These are phyloP conservation scores for Yarrowia porcina DNA, from an alignment of 805 yeast species.

Conservation along the genomic window DNA sequence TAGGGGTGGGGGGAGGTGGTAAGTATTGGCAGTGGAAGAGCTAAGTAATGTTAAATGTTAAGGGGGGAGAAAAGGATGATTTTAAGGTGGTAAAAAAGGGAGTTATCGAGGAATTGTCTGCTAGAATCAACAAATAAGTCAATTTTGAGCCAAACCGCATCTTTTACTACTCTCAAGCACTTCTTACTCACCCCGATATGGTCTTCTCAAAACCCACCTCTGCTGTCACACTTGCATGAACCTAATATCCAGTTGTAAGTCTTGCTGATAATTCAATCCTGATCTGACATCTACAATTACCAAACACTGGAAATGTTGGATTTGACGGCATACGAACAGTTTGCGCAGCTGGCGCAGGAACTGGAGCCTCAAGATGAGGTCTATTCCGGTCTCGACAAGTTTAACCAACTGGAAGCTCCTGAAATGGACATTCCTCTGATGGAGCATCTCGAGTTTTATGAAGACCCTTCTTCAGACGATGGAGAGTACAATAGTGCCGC, in stretches of 20 bases:
- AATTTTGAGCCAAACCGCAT: no score
- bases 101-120: no score
- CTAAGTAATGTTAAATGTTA: no score
- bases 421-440: constrained; percentile 21
- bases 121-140: no score
- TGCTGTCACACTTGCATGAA: constrained; percentile 23
- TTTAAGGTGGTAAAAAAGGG: no score
- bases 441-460: constrained; percentile 17
- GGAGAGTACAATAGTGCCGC: constrained; percentile 17
- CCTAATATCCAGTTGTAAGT: neutral
- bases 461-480: neutral
- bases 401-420: constrained; percentile 3
- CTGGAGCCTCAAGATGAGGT: constrained; percentile 17
- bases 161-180: no score
- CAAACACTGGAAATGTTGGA: constrained; percentile 10
- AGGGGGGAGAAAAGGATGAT: no score
- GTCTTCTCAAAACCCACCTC: no score
- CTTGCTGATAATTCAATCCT: neutral
- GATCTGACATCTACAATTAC: constrained; percentile 4
- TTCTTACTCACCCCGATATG: neutral
- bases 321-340: constrained; percentile 1
- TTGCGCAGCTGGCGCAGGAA: constrained; percentile 2
- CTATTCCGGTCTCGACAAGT: constrained; percentile 16
- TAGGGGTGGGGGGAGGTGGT: no score
- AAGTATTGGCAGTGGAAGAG: no score